Percentiles rank a stretch among this genome's conserved stretches.
Conservation (phyloP, 2,329 filamentous ascomycete species). For the Curvularia hawaiiensis region DNA sequence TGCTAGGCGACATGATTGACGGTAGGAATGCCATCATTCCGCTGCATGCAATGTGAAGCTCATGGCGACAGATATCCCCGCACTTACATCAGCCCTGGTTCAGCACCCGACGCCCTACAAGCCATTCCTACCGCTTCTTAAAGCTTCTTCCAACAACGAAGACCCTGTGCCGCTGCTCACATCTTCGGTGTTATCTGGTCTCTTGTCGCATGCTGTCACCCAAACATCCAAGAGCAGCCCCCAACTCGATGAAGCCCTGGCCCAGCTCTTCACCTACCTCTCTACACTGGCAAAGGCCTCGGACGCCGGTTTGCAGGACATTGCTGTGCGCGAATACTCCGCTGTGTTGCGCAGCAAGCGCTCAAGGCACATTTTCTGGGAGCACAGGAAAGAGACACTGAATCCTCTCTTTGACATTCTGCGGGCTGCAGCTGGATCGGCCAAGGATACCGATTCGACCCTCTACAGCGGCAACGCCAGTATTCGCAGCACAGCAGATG, state of each 20-base stretch:
- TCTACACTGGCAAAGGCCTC: conserved; percentile 81
- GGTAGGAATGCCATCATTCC: conserved; percentile 57
- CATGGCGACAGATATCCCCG: conserved; percentile 69
- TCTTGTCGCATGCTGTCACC: conserved; percentile 70
- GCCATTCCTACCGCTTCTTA: conserved; percentile 83
- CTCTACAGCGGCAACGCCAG: conserved; percentile 59
- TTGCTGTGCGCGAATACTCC: conserved; percentile 91
- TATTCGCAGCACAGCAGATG: conserved; percentile 66
- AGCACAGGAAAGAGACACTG: conserved; percentile 83
- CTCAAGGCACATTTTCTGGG: conserved; percentile 86
- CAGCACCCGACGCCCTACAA: conserved; percentile 72
- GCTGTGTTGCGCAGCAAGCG: conserved; percentile 76
- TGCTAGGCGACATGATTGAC: conserved; percentile 85
- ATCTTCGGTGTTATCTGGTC: conserved; percentile 80
- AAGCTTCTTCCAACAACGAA: conserved; percentile 80
- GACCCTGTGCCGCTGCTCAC: conserved; percentile 89
- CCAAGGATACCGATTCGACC: conserved; percentile 69
- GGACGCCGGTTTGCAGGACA: conserved; percentile 91
- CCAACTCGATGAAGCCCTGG: conserved; percentile 76
- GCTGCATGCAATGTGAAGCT: conserved; percentile 14
- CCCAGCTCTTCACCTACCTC: conserved; percentile 83
- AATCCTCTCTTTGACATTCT: conserved; percentile 83
- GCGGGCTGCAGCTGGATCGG: conserved; percentile 72
- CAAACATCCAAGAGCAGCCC: conserved; percentile 63
- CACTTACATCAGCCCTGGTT: conserved; percentile 76